Evolutionary conservation across 768 basidiomycete genomes (phyloP), one percentile per base, ranked within the genome.

Genomic region (Imleria badia): DNA sequence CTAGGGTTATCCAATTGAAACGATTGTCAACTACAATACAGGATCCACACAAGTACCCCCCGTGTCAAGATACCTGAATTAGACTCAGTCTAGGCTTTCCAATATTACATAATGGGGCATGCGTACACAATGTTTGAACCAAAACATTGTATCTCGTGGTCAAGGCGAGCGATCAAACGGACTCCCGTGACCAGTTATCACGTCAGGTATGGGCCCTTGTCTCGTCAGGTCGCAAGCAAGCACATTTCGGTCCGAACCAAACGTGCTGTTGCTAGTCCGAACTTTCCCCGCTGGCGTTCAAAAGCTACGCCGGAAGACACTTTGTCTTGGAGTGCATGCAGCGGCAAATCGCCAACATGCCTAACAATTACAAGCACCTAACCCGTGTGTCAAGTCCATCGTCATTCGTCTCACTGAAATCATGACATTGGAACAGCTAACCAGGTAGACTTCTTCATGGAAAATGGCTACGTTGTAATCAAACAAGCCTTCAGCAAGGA

Each of bases 391-490:
- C 13, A 17, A 46, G 20, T 38, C 19, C 14, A 23, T 20, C 6
- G 19, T n/a, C 14, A 14, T 29, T 12, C 9, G 12, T 26, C 23
- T 13, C 2, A 11, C 19, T 26, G 48, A 47, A 36, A n/a, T 23
- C 8, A n/a, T 22, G 31, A 33, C 23, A 23, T 17, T 20, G 36
- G 45, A 40, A 35, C 17, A 55, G 46, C 22, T 15, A 13, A 76
- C 46, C 78, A 85, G 55, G 74, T 81, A n/a, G 68, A 78, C 36
- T 77, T 81, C 60, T 86, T 85, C 65, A 72, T 86, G 40, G 73
- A 81, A 54, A 69, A 82, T 55, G 83, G 84, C 6, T 85, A 78
- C 56, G 69, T 85, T 40, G 69, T 80, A 23, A 76, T 86, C 59
- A 76, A 78, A 59, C 60, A 74, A 36, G 83, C 81, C 0, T 85